Percentiles rank a stretch among this genome's conserved stretches.
phyloP scores from a whole-genome alignment of 139 green algal genomes.

The Closterium sp. region DNA sequence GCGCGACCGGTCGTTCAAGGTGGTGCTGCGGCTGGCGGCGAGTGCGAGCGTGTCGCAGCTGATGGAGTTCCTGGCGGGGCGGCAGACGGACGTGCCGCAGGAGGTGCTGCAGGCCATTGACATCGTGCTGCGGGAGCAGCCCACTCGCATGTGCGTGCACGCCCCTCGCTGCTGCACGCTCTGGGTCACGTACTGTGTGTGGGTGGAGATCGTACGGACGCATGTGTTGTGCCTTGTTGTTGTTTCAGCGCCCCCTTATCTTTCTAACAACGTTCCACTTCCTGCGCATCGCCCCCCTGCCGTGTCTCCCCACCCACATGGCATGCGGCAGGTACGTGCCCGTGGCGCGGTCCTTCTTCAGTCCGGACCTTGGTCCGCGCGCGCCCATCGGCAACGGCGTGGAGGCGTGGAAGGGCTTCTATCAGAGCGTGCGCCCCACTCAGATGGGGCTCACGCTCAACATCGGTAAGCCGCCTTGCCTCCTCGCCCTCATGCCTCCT shows the following conservation, averaged over 20 bases:
- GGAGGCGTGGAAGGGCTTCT: conserved; percentile 11
- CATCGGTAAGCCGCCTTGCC: background rate
- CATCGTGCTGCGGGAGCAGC: background rate
- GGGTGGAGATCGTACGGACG: background rate
- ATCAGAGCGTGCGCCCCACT: conserved; percentile 14
- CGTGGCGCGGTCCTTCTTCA: background rate
- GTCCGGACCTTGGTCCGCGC: background rate
- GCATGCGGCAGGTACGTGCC: background rate
- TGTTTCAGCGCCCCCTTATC: too few relatives aligned
- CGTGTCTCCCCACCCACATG: background rate
- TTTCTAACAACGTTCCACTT: too few relatives aligned
- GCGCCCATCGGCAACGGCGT: background rate
- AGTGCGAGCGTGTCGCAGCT: background rate
- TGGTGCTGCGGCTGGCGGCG: conserved; percentile 1
- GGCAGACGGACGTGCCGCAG: conserved; percentile 2
- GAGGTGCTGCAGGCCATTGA: background rate
- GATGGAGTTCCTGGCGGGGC: conserved; percentile 6
- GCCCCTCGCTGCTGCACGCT: background rate
- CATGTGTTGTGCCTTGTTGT: background rate
- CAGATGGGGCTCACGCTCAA: conserved; percentile 1
- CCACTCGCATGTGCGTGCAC: background rate
- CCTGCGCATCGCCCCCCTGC: background rate
- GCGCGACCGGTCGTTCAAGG: background rate
- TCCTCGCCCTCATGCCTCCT: background rate
- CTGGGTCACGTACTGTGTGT: background rate